phyloP scores from a whole-genome alignment of 2,329 filamentous ascomycete species.

The Phyllosticta capitalensis region DNA sequence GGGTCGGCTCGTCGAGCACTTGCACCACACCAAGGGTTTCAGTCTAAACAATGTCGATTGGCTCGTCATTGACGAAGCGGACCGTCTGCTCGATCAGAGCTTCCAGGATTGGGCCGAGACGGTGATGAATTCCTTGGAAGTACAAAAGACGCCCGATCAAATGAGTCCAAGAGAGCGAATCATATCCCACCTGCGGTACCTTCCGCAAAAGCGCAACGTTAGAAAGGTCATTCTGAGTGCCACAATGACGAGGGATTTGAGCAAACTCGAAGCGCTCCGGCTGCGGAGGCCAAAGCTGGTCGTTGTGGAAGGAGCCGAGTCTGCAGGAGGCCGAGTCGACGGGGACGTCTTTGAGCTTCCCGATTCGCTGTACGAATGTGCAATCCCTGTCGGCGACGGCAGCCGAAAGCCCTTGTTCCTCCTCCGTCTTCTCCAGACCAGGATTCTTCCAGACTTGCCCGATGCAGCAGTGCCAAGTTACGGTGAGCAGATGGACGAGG shows the following conservation, averaged over 20 bases:
- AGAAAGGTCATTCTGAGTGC: constrained; percentile 83
- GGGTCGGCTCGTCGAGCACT: constrained; percentile 82
- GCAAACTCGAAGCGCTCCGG: constrained; percentile 64
- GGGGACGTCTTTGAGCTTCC: constrained; percentile 48
- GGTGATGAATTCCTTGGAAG: constrained; percentile 51
- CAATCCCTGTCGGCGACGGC: constrained; percentile 41
- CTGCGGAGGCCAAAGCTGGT: constrained; percentile 67
- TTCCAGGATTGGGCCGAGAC: constrained; percentile 83
- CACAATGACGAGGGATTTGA: constrained; percentile 81
- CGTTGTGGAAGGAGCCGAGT: constrained; percentile 52
- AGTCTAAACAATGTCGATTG: constrained; percentile 68
- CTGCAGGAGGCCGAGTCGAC: constrained; percentile 12
- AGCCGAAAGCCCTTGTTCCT: constrained; percentile 65
- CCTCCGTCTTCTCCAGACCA: constrained; percentile 60
- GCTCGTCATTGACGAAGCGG: constrained; percentile 89
- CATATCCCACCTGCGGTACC: constrained; percentile 35
- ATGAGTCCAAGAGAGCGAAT: constrained; percentile 46
- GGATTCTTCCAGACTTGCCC: constrained; percentile 27
- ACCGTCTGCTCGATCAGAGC: constrained; percentile 81
- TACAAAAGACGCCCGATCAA: constrained; percentile 40
- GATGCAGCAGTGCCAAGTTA: not conserved
- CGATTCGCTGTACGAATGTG: constrained; percentile 36
- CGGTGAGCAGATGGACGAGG: not conserved
- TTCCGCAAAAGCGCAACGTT: constrained; percentile 37
- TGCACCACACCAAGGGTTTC: constrained; percentile 76